Evolutionary conservation across 2,329 filamentous ascomycete genomes (phyloP), one percentile per base, ranked within the genome.

Genomic region (Rhexocercosporidium sp.): DNA sequence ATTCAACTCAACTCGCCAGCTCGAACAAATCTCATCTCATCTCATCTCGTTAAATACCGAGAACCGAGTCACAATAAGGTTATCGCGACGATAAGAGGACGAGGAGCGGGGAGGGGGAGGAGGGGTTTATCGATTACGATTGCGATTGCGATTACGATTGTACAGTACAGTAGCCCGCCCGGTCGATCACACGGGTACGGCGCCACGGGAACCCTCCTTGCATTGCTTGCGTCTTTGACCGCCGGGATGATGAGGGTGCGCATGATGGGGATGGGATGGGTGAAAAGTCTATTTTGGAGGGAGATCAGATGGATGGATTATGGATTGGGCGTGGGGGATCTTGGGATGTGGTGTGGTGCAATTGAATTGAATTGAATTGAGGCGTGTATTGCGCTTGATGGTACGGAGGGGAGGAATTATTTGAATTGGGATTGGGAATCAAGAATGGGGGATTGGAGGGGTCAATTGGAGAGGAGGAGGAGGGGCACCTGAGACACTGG

Each of bases 51-150:
- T 14, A 53, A 53, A 25, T 1, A 31, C 18, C n/a, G n/a, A n/a
- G n/a, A n/a, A 16, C 27, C 51, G 27, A 54, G 51, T 54, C 51
- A 34, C 34, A 54, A 11, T 54, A 54, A 54, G 51, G 51, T 54
- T 54, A 54, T 54, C 51, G 51, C 11, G 16, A 16, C 27, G 51
- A 54, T 54, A 54, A 54, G 51, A 18, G 9, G 49, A n/a, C n/a
- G n/a, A n/a, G n/a, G n/a, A n/a, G n/a, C n/a, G n/a, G n/a, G n/a
- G n/a, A n/a, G n/a, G n/a, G n/a, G n/a, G n/a, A n/a, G n/a, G n/a
- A 53, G 51, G 51, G 51, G 27, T 51, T 51, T 14, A 25, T 51
- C 46, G n/a, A 27, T 31, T 34, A 16, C 27, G 51, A 34, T 54
- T 51, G 3, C 20, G 11, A 44, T n/a, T 53, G n/a, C n/a, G n/a